These are phyloP conservation scores for Verbascum thapsus DNA, from an alignment of 257 asterid species.

Conservation along the genomic window DNA sequence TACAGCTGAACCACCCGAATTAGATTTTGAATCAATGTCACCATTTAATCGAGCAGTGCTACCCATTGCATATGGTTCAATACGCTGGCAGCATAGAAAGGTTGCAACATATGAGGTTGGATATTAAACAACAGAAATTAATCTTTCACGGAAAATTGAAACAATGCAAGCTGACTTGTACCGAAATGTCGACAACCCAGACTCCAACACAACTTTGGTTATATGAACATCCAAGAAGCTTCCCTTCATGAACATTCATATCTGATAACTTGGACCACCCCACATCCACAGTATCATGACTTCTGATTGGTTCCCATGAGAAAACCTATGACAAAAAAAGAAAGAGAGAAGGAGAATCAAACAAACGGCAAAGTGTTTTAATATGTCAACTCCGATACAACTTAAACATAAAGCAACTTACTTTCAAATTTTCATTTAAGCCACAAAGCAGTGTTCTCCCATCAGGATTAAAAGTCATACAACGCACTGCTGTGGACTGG, in stretches of 20 bases:
- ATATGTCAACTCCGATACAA: constrained; percentile 21
- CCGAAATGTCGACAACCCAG: constrained; percentile 99
- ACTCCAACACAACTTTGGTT: constrained; percentile 99
- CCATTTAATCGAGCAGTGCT: constrained; percentile 56
- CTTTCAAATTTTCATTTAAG: constrained; percentile 94
- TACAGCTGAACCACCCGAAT: constrained; percentile 60
- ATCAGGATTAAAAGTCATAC: constrained; percentile 96
- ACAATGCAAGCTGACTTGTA: constrained; percentile 33
- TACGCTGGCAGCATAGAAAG: constrained; percentile 61
- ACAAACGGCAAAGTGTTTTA: constrained; percentile 14
- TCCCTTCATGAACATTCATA: constrained; percentile 97
- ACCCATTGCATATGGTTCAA: constrained; percentile 83
- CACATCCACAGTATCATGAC: constrained; percentile 91
- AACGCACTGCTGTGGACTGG: constrained; percentile 93
- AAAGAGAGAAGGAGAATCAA: constrained; percentile 10
- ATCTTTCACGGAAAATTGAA: constrained; percentile 25
- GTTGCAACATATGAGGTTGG: constrained; percentile 32
- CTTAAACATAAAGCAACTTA: constrained; percentile 33
- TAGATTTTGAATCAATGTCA: constrained; percentile 61
- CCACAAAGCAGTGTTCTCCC: constrained; percentile 98
- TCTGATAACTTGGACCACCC: constrained; percentile 99
- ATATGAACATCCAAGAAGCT: constrained; percentile 97
- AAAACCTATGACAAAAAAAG: constrained; percentile 53
- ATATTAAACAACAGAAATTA: constrained; percentile 28
- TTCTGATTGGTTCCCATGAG: constrained; percentile 98